Evolutionary conservation across 495 filamentous ascomycete genomes (phyloP), one percentile per base, ranked within the genome.

Genomic region (Xylaria sp.): DNA sequence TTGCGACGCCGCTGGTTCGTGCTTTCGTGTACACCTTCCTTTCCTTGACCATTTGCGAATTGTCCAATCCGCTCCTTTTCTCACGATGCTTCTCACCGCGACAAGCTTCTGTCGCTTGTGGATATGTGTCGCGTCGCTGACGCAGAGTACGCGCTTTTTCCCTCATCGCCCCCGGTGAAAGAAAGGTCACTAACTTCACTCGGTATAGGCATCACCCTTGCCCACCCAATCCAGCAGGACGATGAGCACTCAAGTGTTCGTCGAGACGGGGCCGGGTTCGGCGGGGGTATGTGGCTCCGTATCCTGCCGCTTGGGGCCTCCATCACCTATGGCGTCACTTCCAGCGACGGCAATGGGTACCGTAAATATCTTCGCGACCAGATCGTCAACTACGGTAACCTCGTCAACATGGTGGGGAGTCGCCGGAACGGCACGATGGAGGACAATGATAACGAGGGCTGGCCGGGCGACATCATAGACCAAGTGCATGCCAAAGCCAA

Each of bases 251-350:
- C 14, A 5, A 33, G 40, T 26, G 53, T 70, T 74, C 72, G 58
- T 71, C 61, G 67, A 55, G 68, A 37, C 67, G 53, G 61, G 35
- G 11, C 31, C 59, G 33, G 73, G 70, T 73, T 82, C 46, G 73
- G 63, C 26, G 55, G 61, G 17, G 70, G 71, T 35, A 68, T 78
- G 8, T 76, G 75, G 5, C 81, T 89, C 1, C 81, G 86, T 11
- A 78, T 89, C 53, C 77, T 89, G 77, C 83, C 87, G 0, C 81
- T 90, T 6, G 88, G 88, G 1, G 88, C 85, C 7, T 89, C 86
- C 3, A 88, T 90, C 73, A 88, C 86, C 5, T 80, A 76, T 50
- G 88, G 88, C 2, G 80, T 81, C 37, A 72, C 53, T 1, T 80
- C 77, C 5, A 64, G 74, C 44, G 74, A 80, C 53, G 80, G 78